Evolutionary conservation across 2,329 filamentous ascomycete genomes (phyloP).

Genomic region (Cladosporium cucumerinum): DNA sequence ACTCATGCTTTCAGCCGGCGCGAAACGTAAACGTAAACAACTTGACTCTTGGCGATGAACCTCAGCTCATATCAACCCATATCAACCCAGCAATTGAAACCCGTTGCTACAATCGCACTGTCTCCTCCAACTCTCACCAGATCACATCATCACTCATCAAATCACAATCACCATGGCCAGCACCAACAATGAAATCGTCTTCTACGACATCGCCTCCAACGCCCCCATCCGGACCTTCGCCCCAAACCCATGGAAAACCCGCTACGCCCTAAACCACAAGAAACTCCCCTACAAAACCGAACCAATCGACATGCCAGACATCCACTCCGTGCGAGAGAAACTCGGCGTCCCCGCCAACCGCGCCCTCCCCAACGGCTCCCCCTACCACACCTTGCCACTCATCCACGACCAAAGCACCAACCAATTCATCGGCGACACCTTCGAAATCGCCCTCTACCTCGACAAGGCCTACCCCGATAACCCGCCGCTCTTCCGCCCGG

Average conservation of each 20-base stretch:
- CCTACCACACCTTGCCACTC: conserved; percentile 61
- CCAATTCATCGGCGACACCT: conserved; percentile 56
- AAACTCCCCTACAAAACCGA: conserved; percentile 44
- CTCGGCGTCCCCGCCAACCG: conserved; percentile 51
- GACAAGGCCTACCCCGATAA: conserved; percentile 49
- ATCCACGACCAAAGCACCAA: conserved; percentile 46
- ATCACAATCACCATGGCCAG: background rate
- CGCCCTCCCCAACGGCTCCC: conserved; percentile 54
- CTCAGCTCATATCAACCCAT: background rate
- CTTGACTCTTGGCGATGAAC: background rate
- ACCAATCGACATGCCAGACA: conserved; percentile 55
- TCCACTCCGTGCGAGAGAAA: conserved; percentile 46
- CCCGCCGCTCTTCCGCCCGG: conserved; percentile 48
- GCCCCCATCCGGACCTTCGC: conserved; percentile 39
- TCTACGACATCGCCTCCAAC: conserved; percentile 50
- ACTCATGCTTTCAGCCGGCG: background rate
- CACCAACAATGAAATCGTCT: conserved; percentile 30
- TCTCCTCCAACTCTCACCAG: background rate
- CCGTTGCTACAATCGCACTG: background rate
- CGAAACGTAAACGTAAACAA: background rate
- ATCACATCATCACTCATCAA: background rate
- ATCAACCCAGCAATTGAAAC: background rate
- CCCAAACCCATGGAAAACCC: conserved; percentile 53
- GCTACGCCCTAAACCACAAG: conserved; percentile 52
- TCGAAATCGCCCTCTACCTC: conserved; percentile 62